phyloP scores from a whole-genome alignment of 106 monocot species.

The Allium sativum region DNA sequence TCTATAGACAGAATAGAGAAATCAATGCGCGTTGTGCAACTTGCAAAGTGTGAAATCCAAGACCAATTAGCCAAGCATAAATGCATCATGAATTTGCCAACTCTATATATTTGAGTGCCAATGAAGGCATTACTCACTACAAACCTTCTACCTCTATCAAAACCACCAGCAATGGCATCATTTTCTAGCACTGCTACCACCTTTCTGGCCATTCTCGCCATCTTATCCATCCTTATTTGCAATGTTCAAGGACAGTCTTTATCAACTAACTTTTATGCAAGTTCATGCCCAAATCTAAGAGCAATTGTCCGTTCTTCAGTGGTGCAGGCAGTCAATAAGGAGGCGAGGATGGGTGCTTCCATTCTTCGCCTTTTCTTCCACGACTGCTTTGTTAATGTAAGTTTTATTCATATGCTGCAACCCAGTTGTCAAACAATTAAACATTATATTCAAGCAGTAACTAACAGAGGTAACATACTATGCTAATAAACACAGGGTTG shows the following conservation, averaged over 20 bases:
- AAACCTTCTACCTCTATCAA: too few species aligned
- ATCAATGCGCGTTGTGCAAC: too few species aligned
- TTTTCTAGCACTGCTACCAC: neutral
- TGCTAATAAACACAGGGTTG: slow-evolving; percentile 1
- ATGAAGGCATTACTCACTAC: too few species aligned
- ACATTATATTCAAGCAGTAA: neutral
- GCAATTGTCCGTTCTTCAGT: slow-evolving; percentile 18
- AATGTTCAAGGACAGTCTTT: slow-evolving; percentile 2
- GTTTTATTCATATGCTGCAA: neutral
- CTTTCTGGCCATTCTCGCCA: neutral
- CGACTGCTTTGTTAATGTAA: slow-evolving; percentile 32
- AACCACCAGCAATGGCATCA: neutral
- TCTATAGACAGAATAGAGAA: too few species aligned
- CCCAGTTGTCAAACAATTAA: neutral
- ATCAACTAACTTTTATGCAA: slow-evolving; percentile 7
- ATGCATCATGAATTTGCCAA: too few species aligned
- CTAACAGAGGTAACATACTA: neutral
- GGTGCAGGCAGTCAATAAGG: slow-evolving; percentile 19
- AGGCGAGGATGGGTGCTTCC: slow-evolving; percentile 40
- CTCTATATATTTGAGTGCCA: too few species aligned
- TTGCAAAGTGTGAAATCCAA: too few species aligned
- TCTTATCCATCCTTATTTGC: slow-evolving; percentile 1
- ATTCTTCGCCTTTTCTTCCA: slow-evolving; percentile 46
- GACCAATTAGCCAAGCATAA: too few species aligned
- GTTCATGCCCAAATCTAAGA: slow-evolving; percentile 16